Base-by-base conservation (phyloP, 495 filamentous ascomycete species). In the Friedmanniomyces simplex region DNA sequence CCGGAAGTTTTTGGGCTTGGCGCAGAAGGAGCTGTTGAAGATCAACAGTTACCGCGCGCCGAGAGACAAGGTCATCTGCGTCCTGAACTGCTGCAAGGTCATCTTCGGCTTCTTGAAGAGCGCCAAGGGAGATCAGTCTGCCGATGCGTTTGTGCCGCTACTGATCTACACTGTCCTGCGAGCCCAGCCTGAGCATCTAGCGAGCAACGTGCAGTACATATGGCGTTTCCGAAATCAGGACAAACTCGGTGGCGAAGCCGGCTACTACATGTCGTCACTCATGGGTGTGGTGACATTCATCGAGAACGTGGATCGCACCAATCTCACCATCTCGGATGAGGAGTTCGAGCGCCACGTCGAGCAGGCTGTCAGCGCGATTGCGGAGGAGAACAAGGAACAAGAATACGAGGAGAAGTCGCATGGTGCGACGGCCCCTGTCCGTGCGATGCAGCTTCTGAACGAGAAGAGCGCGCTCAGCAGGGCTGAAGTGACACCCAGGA, bases 161-260 rank as follows among this genome's bases (percentile, higher is more conserved):
- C 77, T 99, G 55, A 97, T 99, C 47, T 97, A 94, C 63, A 91
- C 95, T 46, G 90, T 97, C 1, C 77, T 99, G 24, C 86, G 90
- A 67, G 89, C 90, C 26, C 96, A 95, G 63, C 94, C 94, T 0
- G 89, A 95, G 45, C 88, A 96, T 69, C 75, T 99, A 26, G 89
- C 96, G 30, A 96, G 90, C 51, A 99, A 99, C 66, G 90, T 97
- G 7, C 93, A 97, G 69, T 99, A 99, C 68, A 97, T 99, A 55
- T 75, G 96, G 42, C 82, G 94, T 20, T 99, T 99, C 72, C 82
- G 93, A 55, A 95, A 96, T 64, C 94, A 95, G 68, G 94, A 99
- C 36, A 99, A 97, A 66, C 80, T 97, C 0, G 86, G 87, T 43
- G 93, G 93, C 6, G 93, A 99, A 74, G 91, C 94, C 20, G 93